Conservation (phyloP, 495 filamentous ascomycete genomes). For the Xylaria nigripes region DNA sequence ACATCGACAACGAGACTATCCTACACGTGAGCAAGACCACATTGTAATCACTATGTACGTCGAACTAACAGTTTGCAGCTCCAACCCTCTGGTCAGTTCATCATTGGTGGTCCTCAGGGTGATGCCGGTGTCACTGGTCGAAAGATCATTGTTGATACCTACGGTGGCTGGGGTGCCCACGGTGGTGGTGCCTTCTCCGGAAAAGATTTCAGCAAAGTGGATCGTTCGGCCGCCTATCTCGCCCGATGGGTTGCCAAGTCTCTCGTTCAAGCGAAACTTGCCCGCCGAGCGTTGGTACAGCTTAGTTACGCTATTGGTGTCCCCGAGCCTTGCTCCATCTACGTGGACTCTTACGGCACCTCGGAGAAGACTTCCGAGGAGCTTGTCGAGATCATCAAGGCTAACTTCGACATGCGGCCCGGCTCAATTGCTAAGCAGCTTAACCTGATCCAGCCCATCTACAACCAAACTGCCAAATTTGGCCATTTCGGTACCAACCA, state of each 20-base stretch:
- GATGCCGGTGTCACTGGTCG: slow-evolving; percentile 97
- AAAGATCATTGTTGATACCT: slow-evolving; percentile 99
- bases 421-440: slow-evolving; percentile 98
- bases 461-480: slow-evolving; percentile 97
- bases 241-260: slow-evolving; percentile 99
- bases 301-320: slow-evolving; percentile 99
- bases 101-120: slow-evolving; percentile 98
- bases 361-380: slow-evolving; percentile 65
- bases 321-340: slow-evolving; percentile 86
- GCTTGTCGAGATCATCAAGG: slow-evolving; percentile 83
- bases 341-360: slow-evolving; percentile 80
- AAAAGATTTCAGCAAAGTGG: slow-evolving; percentile 99
- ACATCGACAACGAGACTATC: slow-evolving; percentile 82
- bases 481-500: slow-evolving; percentile 98
- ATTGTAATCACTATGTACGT: neutral
- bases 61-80: slow-evolving; percentile 44
- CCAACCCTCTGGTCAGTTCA: slow-evolving; percentile 96
- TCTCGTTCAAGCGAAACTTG: slow-evolving; percentile 77
- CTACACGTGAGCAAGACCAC: slow-evolving; percentile 64
- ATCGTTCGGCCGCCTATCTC: slow-evolving; percentile 94
- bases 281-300: slow-evolving; percentile 88
- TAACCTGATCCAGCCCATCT: slow-evolving; percentile 90
- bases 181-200: slow-evolving; percentile 99
- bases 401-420: slow-evolving; percentile 94
- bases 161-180: slow-evolving; percentile 99